A percentile compares a stretch with the other conserved stretches of the same genome.
These are phyloP conservation scores for Hibiscus tridactylites DNA, from an alignment of 345 rosid genomes.

Conservation along the genomic window DNA sequence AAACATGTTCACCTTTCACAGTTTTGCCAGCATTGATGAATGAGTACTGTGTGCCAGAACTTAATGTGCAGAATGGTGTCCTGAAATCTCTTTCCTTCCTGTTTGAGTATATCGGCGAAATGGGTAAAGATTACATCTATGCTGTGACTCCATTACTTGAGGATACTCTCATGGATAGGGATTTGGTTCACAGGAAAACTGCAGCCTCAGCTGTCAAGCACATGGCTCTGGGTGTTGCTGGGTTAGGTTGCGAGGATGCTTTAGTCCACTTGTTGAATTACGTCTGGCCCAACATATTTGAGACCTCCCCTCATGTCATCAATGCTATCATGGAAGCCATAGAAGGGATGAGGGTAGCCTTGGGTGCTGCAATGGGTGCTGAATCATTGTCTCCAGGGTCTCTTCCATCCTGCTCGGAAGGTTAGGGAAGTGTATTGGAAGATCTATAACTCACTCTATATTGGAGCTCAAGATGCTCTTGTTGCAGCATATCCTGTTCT, in stretches of 20 bases:
- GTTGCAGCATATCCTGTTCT: conserved; percentile 88
- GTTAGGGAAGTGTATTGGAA: conserved; percentile 99
- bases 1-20: conserved; percentile 94
- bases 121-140: conserved; percentile 97
- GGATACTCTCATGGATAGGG: conserved; percentile 97
- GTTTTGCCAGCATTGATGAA: conserved; percentile 96
- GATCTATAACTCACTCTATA: conserved; percentile 91
- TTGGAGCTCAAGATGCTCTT: conserved; percentile 86
- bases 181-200: conserved; percentile 93
- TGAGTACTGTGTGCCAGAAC: conserved; percentile 96
- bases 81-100: conserved; percentile 90
- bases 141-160: conserved; percentile 98
- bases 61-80: conserved; percentile 97
- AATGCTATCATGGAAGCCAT: conserved; percentile 98
- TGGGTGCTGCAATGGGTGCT: conserved; percentile 77
- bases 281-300: conserved; percentile 98
- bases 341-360: conserved; percentile 96
- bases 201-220: conserved; percentile 99
- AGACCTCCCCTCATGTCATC: conserved; percentile 97
- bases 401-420: conserved; percentile 96
- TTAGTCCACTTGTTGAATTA: conserved; percentile 78
- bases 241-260: conserved; percentile 98
- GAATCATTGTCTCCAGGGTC: conserved; percentile 93
- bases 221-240: conserved; percentile 97
- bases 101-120: conserved; percentile 95